These are phyloP conservation scores for Debaryomyces robertsiae DNA, from an alignment of 1,139 yeast species.

Conservation along the genomic window DNA sequence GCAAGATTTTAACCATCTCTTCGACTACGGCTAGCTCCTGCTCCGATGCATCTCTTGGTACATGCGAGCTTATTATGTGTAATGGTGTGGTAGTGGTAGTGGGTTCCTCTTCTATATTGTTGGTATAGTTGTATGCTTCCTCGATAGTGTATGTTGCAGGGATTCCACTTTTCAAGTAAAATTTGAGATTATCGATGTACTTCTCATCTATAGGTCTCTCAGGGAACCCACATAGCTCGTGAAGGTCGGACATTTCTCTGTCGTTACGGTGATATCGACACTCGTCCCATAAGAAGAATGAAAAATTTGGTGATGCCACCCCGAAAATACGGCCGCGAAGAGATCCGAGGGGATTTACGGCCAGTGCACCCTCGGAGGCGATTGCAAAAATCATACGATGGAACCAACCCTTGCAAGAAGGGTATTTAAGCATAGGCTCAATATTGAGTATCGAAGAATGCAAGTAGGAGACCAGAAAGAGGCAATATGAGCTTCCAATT, in stretches of 20 bases:
- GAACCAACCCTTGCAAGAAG: not conserved
- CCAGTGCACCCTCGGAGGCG: not conserved
- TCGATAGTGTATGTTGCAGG: slow-evolving; percentile 84
- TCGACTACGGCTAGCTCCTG: slow-evolving; percentile 52
- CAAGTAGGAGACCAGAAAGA: no score
- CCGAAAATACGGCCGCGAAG: not conserved
- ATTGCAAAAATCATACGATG: slow-evolving; percentile 13
- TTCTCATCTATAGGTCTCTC: slow-evolving; percentile 55
- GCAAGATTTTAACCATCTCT: slow-evolving; percentile 61
- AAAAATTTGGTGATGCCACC: slow-evolving; percentile 9
- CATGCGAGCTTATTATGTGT: slow-evolving; percentile 59
- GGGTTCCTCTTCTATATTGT: slow-evolving; percentile 42
- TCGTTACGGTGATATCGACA: not conserved
- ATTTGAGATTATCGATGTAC: slow-evolving; percentile 48
- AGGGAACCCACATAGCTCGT: slow-evolving; percentile 62
- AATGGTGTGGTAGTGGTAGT: slow-evolving; percentile 69
- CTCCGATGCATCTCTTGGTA: slow-evolving; percentile 47
- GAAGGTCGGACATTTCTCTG: slow-evolving; percentile 63
- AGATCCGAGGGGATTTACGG: not conserved
- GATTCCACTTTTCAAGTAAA: slow-evolving; percentile 59
- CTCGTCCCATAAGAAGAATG: not conserved
- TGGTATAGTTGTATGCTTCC: slow-evolving; percentile 63
- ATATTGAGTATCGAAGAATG: no score
- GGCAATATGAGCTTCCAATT: slow-evolving; percentile 31
- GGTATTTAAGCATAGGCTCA: not conserved